A percentile compares a stretch with the other conserved stretches of the same genome.
These are phyloP conservation scores for Penicillium sp. DNA, from an alignment of 2,329 filamentous ascomycete species.

Conservation along the genomic window DNA sequence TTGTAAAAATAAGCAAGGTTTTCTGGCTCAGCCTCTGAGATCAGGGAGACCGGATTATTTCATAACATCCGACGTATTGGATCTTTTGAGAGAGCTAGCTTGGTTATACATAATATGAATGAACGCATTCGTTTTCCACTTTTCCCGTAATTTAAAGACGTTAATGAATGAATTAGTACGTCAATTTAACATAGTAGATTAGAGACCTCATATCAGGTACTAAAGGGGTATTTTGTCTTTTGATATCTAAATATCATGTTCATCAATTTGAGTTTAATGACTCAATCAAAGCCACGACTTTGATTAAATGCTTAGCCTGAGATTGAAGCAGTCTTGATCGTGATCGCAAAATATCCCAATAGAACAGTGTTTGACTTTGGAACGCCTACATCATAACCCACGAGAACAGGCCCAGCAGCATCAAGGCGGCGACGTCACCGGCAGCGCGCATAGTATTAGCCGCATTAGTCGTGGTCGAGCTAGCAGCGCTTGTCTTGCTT, in stretches of 20 bases:
- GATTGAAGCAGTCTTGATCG: not conserved
- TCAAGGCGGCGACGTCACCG: not conserved
- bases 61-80: too few species aligned
- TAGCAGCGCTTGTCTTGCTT: not conserved
- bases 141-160: not conserved
- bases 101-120: too few species aligned
- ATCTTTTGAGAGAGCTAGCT: too few species aligned
- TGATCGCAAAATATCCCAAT: not conserved
- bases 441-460: not conserved
- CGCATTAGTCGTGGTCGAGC: not conserved
- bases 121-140: not conserved
- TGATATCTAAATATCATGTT: not conserved
- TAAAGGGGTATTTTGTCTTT: not conserved
- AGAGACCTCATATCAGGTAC: not conserved
- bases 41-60: too few species aligned
- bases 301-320: not conserved
- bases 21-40: too few species aligned
- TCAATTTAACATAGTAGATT: not conserved
- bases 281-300: not conserved
- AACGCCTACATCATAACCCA: not conserved
- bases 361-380: not conserved
- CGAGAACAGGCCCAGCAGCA: conserved; percentile 1
- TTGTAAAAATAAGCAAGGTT: too few species aligned
- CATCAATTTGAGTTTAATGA: not conserved
- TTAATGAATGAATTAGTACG: not conserved